A percentile compares a stretch with the other conserved stretches of the same genome.
Conservation (phyloP, 257 asterid species). For the Nicotiana undulata region DNA sequence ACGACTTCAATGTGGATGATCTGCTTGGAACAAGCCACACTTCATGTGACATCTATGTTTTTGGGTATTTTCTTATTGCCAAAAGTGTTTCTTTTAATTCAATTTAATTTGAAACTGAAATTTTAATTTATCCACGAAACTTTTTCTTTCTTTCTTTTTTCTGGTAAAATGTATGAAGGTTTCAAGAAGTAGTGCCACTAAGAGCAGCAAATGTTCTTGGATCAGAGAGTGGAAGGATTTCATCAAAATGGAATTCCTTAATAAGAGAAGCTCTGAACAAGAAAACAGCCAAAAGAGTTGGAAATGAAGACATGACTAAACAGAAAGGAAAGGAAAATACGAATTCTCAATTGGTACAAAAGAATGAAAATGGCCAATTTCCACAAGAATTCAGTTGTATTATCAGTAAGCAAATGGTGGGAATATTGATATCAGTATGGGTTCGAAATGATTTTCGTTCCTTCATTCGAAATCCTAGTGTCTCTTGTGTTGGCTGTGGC, state of each 20-base stretch:
- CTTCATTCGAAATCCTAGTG: slow-evolving; percentile 38
- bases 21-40: slow-evolving; percentile 22
- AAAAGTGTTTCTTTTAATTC: not conserved
- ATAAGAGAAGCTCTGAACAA: slow-evolving; percentile 36
- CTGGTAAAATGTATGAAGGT: slow-evolving; percentile 16
- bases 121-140: not conserved
- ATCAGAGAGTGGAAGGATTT: slow-evolving; percentile 27
- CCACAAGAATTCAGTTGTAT: slow-evolving; percentile 34
- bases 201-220: slow-evolving; percentile 41
- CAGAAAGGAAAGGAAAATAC: slow-evolving; percentile 3
- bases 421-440: slow-evolving; percentile 57
- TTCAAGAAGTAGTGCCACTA: slow-evolving; percentile 71
- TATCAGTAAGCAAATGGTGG: slow-evolving; percentile 65
- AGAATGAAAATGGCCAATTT: not conserved
- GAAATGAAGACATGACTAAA: not conserved
- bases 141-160: not conserved
- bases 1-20: slow-evolving; percentile 30
- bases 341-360: not conserved
- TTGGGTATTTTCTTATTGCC: slow-evolving; percentile 20
- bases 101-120: not conserved
- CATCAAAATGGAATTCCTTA: slow-evolving; percentile 45
- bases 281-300: not conserved
- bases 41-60: slow-evolving; percentile 29
- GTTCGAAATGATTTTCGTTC: slow-evolving; percentile 39
- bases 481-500: slow-evolving; percentile 66